Evolutionary conservation across 2,329 filamentous ascomycete genomes (phyloP).

Genomic region (Calonectria honghensis): DNA sequence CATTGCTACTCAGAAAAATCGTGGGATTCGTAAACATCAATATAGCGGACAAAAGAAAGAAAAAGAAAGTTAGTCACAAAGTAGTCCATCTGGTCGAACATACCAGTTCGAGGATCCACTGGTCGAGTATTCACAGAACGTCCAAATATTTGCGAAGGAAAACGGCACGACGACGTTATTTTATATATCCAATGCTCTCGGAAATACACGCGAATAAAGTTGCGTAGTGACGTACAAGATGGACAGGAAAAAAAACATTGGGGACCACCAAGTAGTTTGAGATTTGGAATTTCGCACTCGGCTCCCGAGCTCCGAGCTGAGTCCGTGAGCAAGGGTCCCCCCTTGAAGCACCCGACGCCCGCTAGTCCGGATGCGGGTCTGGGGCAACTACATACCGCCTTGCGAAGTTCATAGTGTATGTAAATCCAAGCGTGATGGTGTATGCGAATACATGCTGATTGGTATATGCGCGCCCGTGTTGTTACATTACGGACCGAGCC

Average conservation of each 20-base stretch:
- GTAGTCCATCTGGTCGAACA: not conserved
- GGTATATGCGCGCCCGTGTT: not conserved
- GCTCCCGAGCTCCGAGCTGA: not conserved
- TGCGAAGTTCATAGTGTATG: not conserved
- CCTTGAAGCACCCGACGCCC: not conserved
- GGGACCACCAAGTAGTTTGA: not conserved
- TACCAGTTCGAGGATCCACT: not conserved
- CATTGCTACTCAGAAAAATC: no score
- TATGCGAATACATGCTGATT: not conserved
- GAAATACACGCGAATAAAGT: not conserved
- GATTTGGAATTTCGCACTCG: not conserved
- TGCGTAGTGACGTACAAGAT: not conserved
- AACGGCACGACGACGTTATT: not conserved
- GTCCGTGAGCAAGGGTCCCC: not conserved
- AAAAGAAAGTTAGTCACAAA: no score
- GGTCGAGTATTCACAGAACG: not conserved
- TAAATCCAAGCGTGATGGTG: slow-evolving; percentile 2
- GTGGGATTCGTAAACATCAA: no score
- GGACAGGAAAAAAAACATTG: not conserved
- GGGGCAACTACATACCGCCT: not conserved
- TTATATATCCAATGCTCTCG: not conserved
- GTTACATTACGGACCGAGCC: not conserved
- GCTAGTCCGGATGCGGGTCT: not conserved
- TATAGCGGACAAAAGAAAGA: no score
- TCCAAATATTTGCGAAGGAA: not conserved